These are phyloP conservation scores for Ophioceras dolichostomum DNA, from an alignment of 2,329 filamentous ascomycete species.

Conservation along the genomic window DNA sequence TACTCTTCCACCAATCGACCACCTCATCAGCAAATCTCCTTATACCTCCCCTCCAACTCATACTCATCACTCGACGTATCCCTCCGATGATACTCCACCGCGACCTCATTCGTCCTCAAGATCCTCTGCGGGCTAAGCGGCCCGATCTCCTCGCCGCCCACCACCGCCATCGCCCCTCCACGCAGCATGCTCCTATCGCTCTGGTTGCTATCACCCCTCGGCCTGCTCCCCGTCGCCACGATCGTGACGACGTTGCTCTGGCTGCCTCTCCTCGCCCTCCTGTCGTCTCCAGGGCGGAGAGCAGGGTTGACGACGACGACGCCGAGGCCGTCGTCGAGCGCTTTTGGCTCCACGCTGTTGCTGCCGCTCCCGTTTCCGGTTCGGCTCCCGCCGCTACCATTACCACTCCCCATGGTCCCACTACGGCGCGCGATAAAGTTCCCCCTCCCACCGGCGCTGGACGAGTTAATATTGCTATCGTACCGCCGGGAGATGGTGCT, in stretches of 20 bases:
- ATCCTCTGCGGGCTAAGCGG: background rate
- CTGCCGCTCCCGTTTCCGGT: too few relatives aligned
- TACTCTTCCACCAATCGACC: too few relatives aligned
- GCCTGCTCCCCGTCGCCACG: too few relatives aligned
- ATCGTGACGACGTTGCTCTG: background rate
- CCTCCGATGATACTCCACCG: background rate
- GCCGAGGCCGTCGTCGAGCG: too few relatives aligned
- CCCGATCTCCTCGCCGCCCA: too few relatives aligned
- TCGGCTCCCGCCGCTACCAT: too few relatives aligned
- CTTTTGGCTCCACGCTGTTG: too few relatives aligned
- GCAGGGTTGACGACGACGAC: slow-evolving; percentile 4
- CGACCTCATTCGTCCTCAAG: background rate
- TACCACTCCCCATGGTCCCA: too few relatives aligned
- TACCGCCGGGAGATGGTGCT: too few relatives aligned
- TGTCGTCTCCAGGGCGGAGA: slow-evolving; percentile 26
- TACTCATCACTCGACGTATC: background rate
- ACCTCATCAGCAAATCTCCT: background rate
- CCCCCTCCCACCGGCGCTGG: too few relatives aligned
- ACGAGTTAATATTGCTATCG: too few relatives aligned
- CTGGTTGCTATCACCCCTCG: background rate
- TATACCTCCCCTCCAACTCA: background rate
- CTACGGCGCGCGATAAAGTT: too few relatives aligned
- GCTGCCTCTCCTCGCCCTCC: background rate
- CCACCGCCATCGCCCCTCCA: background rate
- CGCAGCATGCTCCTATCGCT: background rate